Evolutionary conservation across 192 early-diverging fungal genomes (phyloP).

Genomic region (Coemansia sp.): DNA sequence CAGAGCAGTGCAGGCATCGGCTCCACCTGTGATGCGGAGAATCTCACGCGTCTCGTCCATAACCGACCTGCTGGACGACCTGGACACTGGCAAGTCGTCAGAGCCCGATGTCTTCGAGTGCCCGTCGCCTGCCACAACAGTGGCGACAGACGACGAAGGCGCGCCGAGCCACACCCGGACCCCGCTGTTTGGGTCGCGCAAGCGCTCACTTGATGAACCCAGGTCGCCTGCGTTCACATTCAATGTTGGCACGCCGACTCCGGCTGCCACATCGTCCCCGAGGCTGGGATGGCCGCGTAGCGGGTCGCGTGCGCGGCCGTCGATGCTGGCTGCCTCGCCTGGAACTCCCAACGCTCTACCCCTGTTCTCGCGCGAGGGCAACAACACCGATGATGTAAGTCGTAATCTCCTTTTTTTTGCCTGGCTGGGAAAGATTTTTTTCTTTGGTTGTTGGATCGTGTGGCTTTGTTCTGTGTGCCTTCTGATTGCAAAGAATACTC

Average conservation of each 20-base stretch:
- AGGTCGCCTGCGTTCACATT: conserved; percentile 18
- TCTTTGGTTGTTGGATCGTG: too few relatives aligned
- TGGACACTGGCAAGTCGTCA: conserved; percentile 20
- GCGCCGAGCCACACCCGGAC: neutral
- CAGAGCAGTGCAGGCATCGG: conserved; percentile 6
- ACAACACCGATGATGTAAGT: conserved; percentile 43
- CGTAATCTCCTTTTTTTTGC: neutral
- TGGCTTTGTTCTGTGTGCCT: too few relatives aligned
- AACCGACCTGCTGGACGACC: conserved; percentile 28
- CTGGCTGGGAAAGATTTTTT: neutral
- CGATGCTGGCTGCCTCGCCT: conserved; percentile 20
- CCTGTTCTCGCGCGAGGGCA: conserved; percentile 30
- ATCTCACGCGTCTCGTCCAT: conserved; percentile 24
- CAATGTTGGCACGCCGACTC: conserved; percentile 21
- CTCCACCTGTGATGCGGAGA: neutral
- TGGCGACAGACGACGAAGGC: neutral
- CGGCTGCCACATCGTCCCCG: neutral
- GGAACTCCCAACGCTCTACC: neutral
- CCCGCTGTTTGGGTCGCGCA: conserved; percentile 19
- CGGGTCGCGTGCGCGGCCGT: conserved; percentile 1
- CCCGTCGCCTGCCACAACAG: conserved; percentile 10
- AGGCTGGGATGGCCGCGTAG: conserved; percentile 21
- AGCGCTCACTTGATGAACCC: conserved; percentile 31
- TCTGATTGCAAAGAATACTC: too few relatives aligned
- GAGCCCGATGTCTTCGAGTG: conserved; percentile 23